Conservation (phyloP, 2,329 filamentous ascomycete species). For the Huntiella omanensis region DNA sequence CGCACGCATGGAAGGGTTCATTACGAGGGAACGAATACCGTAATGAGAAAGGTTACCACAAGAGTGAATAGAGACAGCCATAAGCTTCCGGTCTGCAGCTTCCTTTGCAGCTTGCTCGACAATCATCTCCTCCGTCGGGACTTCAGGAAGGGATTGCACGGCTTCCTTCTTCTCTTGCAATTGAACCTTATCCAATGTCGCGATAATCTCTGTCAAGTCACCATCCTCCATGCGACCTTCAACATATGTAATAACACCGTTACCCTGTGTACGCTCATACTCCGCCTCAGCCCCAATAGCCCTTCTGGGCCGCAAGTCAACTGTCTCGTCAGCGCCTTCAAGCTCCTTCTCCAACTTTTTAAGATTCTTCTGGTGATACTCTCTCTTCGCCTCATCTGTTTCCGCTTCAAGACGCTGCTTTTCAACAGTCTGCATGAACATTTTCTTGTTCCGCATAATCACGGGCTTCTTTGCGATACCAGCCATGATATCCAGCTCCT, state of each 20-base stretch:
- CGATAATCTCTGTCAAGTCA: slow-evolving; percentile 48
- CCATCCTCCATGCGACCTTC: slow-evolving; percentile 56
- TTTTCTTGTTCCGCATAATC: slow-evolving; percentile 67
- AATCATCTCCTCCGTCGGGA: slow-evolving; percentile 8
- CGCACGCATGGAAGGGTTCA: slow-evolving; percentile 72
- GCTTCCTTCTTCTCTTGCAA: slow-evolving; percentile 8
- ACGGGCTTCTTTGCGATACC: slow-evolving; percentile 55
- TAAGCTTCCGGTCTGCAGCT: slow-evolving; percentile 26
- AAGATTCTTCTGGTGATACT: slow-evolving; percentile 12
- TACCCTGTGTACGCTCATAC: slow-evolving; percentile 39
- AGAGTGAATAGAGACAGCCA: slow-evolving; percentile 91
- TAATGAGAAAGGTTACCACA: slow-evolving; percentile 96
- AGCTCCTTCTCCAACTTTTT: slow-evolving; percentile 10
- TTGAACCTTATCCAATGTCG: slow-evolving; percentile 29
- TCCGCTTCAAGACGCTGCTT: slow-evolving; percentile 28
- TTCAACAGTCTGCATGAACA: slow-evolving; percentile 38
- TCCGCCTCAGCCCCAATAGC: slow-evolving; percentile 26
- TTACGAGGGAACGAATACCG: slow-evolving; percentile 64
- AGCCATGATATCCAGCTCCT: slow-evolving; percentile 65
- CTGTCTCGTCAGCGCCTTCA: slow-evolving; percentile 16
- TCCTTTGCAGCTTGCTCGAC: slow-evolving; percentile 13
- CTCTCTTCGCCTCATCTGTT: slow-evolving; percentile 19
- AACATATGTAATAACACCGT: slow-evolving; percentile 58
- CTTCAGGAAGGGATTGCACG: slow-evolving; percentile 14
- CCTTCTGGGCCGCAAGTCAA: slow-evolving; percentile 27